Evolutionary conservation across 108 stramenopile species (phyloP).

Genomic region (Cyclotella sp.): DNA sequence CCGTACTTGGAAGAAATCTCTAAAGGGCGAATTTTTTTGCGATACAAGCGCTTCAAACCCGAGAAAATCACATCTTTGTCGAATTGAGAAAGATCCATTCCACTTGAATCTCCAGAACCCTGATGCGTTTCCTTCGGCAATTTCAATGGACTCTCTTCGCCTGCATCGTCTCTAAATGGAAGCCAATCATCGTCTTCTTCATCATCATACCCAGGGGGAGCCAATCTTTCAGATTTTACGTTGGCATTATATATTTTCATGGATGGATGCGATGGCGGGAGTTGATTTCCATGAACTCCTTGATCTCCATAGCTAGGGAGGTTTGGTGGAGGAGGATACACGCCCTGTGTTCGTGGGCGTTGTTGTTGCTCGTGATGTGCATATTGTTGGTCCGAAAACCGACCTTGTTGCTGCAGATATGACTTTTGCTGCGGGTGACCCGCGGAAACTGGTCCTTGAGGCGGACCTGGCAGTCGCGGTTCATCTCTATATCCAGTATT

Average conservation of each 20-base stretch:
- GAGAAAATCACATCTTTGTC: slow-evolving; percentile 87
- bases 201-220: slow-evolving; percentile 18
- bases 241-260: slow-evolving; percentile 14
- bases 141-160: slow-evolving; percentile 5
- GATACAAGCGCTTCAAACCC: slow-evolving; percentile 80
- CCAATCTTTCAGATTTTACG: background rate
- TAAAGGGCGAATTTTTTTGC: slow-evolving; percentile 87
- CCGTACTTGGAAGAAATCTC: slow-evolving; percentile 91
- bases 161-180: slow-evolving; percentile 11
- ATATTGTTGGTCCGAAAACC: background rate
- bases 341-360: slow-evolving; percentile 5
- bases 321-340: slow-evolving; percentile 40
- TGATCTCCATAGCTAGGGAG: slow-evolving; percentile 25
- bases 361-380: slow-evolving; percentile 19
- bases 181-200: slow-evolving; percentile 37
- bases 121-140: slow-evolving; percentile 2
- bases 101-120: slow-evolving; percentile 5
- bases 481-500: background rate
- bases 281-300: slow-evolving; percentile 6
- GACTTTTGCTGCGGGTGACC: slow-evolving; percentile 4
- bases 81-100: slow-evolving; percentile 72
- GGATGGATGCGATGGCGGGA: slow-evolving; percentile 6
- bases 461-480: slow-evolving; percentile 3
- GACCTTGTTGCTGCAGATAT: slow-evolving; percentile 4
- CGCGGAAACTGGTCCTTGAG: background rate